These are phyloP conservation scores for Dactylellina sp. DNA, from an alignment of 2,329 filamentous ascomycete genomes.

Conservation along the genomic window DNA sequence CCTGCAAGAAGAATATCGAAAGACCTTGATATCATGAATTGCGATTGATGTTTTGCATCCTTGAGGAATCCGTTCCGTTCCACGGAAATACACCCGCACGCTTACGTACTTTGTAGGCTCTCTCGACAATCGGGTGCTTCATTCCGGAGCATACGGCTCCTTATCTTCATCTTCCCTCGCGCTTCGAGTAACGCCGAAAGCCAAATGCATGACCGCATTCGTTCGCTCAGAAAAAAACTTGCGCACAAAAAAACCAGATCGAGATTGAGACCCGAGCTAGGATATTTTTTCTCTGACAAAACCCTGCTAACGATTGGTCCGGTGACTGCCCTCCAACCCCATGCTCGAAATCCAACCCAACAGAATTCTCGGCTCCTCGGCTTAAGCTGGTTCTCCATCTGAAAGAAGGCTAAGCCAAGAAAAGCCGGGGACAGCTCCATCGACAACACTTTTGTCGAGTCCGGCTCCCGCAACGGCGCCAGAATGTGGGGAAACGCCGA, in stretches of 20 bases:
- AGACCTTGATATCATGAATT: too few species aligned
- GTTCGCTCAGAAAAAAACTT: constrained; percentile 16
- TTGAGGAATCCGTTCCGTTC: constrained; percentile 2
- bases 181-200: constrained; percentile 11
- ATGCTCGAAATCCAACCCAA: constrained; percentile 8
- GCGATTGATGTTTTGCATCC: too few species aligned
- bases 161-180: neutral
- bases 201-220: neutral
- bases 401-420: constrained; percentile 7
- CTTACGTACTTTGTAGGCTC: too few species aligned
- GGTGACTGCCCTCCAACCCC: constrained; percentile 9
- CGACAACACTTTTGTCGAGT: too few species aligned
- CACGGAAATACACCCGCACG: neutral
- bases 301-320: constrained; percentile 31
- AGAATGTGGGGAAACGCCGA: constrained; percentile 35
- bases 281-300: constrained; percentile 34
- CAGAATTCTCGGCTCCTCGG: constrained; percentile 50
- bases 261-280: too few species aligned
- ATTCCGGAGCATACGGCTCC: constrained; percentile 32
- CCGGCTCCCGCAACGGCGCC: too few species aligned
- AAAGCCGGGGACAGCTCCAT: neutral
- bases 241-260: neutral
- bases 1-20: neutral
- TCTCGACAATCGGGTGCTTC: neutral
- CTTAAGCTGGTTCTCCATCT: constrained; percentile 20